These are phyloP conservation scores for Schwanniomyces etchellsii DNA, from an alignment of 1,139 yeast species.

Conservation along the genomic window DNA sequence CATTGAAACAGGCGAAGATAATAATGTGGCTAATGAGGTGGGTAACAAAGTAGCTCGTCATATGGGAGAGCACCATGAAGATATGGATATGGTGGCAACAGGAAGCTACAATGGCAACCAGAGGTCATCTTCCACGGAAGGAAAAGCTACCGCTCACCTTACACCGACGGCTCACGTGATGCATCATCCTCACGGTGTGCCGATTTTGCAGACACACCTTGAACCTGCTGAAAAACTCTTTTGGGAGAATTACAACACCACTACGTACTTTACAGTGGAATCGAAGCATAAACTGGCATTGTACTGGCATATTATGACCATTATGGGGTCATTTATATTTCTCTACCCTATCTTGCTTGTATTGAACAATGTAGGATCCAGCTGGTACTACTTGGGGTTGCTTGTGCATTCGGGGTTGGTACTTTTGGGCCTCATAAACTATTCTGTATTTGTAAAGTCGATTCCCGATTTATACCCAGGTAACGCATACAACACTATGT, in stretches of 20 bases:
- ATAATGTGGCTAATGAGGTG: not conserved
- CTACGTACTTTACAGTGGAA: conserved; percentile 64
- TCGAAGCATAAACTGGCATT: conserved; percentile 48
- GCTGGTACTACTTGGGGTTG: conserved; percentile 54
- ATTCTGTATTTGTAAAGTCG: conserved; percentile 54
- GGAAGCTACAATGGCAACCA: not conserved
- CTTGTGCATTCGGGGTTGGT: conserved; percentile 44
- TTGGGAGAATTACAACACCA: conserved; percentile 81
- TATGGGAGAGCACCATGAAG: not conserved
- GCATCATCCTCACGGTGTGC: conserved; percentile 63
- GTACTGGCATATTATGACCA: conserved; percentile 48
- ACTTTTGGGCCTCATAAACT: conserved; percentile 48
- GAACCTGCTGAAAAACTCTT: conserved; percentile 67
- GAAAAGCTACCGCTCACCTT: too few species aligned
- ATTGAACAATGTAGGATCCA: conserved; percentile 53
- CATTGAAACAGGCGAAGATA: not conserved
- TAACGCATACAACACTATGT: conserved; percentile 66
- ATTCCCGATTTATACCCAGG: conserved; percentile 68
- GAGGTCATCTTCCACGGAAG: too few species aligned
- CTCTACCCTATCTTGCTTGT: conserved; percentile 69
- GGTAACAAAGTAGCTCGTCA: not conserved
- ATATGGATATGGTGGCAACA: not conserved
- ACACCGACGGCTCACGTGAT: too few species aligned
- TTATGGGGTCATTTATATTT: conserved; percentile 43
- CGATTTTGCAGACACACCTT: conserved; percentile 64